Conservation (phyloP, 208 protist genomes). For the Trypanosoma scelopori region DNA sequence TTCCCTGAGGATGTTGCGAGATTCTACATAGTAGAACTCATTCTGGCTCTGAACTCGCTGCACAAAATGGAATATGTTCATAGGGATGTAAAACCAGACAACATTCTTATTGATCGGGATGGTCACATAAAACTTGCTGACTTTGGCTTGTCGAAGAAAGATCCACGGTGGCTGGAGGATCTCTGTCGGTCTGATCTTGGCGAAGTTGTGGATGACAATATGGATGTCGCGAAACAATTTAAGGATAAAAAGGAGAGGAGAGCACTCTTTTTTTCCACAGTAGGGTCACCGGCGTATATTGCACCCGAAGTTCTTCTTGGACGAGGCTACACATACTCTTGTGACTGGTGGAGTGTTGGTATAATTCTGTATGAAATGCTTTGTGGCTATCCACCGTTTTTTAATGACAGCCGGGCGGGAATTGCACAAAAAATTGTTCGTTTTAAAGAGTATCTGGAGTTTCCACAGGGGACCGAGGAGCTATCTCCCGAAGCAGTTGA, state of each 20-base stretch:
- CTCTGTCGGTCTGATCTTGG: constrained; percentile 8
- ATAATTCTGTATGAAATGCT: constrained; percentile 59
- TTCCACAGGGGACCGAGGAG: constrained; percentile 47
- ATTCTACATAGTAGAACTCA: constrained; percentile 90
- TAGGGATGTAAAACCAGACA: constrained; percentile 59
- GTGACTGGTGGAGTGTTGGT: constrained; percentile 66
- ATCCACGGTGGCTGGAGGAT: constrained; percentile 21
- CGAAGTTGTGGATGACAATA: background rate
- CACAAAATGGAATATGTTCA: constrained; percentile 77
- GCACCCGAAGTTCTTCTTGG: constrained; percentile 51
- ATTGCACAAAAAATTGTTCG: constrained; percentile 89
- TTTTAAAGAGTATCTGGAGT: constrained; percentile 78
- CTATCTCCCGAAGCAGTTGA: constrained; percentile 51
- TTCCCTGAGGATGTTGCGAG: constrained; percentile 75
- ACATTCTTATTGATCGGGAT: constrained; percentile 48
- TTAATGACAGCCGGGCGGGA: constrained; percentile 43
- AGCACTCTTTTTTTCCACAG: constrained; percentile 65
- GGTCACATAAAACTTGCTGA: constrained; percentile 54
- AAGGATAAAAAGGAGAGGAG: constrained; percentile 31
- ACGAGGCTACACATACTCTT: constrained; percentile 33
- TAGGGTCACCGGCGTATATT: constrained; percentile 83
- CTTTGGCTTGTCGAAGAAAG: constrained; percentile 51
- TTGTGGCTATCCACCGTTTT: constrained; percentile 54
- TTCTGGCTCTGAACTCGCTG: constrained; percentile 89
- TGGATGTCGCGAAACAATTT: constrained; percentile 20